phyloP scores from a whole-genome alignment of 805 yeast species.

The Dipodascus geniculatus region DNA sequence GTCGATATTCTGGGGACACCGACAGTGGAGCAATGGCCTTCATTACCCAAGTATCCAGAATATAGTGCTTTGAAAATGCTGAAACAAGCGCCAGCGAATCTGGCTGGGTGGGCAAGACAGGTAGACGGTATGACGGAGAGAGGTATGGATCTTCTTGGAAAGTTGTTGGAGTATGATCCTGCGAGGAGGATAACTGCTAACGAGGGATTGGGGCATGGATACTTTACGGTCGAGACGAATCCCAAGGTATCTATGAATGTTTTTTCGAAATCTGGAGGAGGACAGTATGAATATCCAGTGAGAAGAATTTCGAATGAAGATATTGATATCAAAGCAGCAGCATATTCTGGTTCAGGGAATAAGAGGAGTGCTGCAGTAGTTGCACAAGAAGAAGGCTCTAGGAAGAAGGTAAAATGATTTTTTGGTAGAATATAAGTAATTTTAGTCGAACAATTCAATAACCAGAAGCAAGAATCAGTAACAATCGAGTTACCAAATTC shows the following conservation, averaged over 20 bases:
- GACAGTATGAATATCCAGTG: conserved; percentile 61
- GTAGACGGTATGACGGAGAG: conserved; percentile 63
- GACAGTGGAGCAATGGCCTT: conserved; percentile 62
- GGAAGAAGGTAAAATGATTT: neutral
- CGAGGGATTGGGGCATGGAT: conserved; percentile 63
- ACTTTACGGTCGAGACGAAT: conserved; percentile 45
- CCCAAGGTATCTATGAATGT: conserved; percentile 66
- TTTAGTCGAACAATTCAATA: too few relatives aligned
- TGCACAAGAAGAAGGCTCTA: conserved; percentile 3
- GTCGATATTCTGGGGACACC: conserved; percentile 94
- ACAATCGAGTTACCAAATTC: too few relatives aligned
- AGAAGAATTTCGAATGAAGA: conserved; percentile 83
- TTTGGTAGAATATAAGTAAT: too few relatives aligned
- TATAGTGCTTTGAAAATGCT: conserved; percentile 46
- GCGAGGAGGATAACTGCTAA: conserved; percentile 65
- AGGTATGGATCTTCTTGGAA: conserved; percentile 54
- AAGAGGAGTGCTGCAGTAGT: conserved; percentile 22
- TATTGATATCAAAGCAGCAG: conserved; percentile 47
- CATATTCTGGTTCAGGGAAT: conserved; percentile 19
- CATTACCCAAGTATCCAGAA: conserved; percentile 73
- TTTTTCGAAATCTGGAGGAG: conserved; percentile 47
- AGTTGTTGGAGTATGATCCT: conserved; percentile 75
- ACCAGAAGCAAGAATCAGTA: too few relatives aligned
- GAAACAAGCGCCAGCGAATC: conserved; percentile 52
- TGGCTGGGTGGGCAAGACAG: conserved; percentile 77